Evolutionary conservation across 352 stramenopile genomes (phyloP), one percentile per base, ranked within the genome.

Genomic region (Phytophthora cactorum): DNA sequence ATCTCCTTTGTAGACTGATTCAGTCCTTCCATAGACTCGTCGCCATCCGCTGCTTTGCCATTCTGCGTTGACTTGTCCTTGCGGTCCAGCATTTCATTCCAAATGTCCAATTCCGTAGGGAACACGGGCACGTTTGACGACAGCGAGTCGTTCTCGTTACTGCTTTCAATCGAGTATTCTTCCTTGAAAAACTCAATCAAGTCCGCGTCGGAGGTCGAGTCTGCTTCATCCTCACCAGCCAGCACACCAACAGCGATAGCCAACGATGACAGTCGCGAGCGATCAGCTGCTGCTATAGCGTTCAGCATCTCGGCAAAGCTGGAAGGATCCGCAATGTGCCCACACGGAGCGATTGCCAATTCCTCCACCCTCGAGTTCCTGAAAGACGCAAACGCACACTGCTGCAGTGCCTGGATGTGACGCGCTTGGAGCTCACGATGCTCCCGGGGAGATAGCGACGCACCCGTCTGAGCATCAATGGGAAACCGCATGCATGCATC

Each of bases 91-190:
- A 92, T 63, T 28, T 81, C 67, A 69, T 86, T 86, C 90, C 89
- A 98, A 66, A 98, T 82, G 12, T 97, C 77, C n/a, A 87, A 52
- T 74, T 98, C 93, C 1, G 88, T 97, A 0, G 91, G 92, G 45
- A 88, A 91, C 25, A 96, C 44, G 5, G 73, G 58, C 14, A 63
- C 47, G 14, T 77, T 72, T 1, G 64, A 72, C 31, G 57, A 68
- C 28, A 58, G 32, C 11, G 45, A 22, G 25, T 68, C 58, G n/a
- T 65, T 58, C 5, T 65, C 54, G 22, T 61, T 64, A 28, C 3
- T 64, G 46, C 3, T 46, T 25, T 15, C n/a, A 68, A 60, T 22
- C 11, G 88, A 78, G 50, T 89, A 91, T 38, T 85, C 72, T 45
- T 92, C 83, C 38, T 82, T 64, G 38, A 93, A 88, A 15, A 58